Evolutionary conservation across 495 filamentous ascomycete genomes (phyloP).

Genomic region (Chaetomidium leptoderma): DNA sequence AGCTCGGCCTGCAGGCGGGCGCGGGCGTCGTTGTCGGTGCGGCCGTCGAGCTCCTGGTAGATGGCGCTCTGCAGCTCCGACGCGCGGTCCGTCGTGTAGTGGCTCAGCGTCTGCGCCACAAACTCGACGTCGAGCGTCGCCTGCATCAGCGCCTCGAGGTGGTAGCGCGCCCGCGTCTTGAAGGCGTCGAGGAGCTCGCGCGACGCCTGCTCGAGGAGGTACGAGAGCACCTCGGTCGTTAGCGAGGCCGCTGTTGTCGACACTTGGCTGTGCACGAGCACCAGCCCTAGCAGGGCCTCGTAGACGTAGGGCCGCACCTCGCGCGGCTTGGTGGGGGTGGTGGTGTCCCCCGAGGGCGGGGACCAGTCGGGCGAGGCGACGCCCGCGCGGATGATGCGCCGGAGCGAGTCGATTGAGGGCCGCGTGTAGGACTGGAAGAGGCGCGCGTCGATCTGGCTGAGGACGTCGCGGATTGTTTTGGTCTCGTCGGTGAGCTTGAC

Average conservation of each 20-base stretch:
- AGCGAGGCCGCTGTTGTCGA: conserved; percentile 71
- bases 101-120: conserved; percentile 82
- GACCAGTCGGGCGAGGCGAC: conserved; percentile 68
- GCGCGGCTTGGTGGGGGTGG: conserved; percentile 62
- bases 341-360: conserved; percentile 43
- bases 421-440: conserved; percentile 88
- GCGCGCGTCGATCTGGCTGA: conserved; percentile 79
- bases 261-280: conserved; percentile 88
- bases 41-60: conserved; percentile 79
- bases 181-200: conserved; percentile 67
- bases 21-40: conserved; percentile 81
- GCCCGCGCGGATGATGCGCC: conserved; percentile 62
- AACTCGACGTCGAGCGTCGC: conserved; percentile 97
- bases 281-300: conserved; percentile 71
- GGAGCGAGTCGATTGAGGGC: conserved; percentile 60
- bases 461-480: conserved; percentile 83
- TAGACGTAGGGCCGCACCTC: conserved; percentile 87
- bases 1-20: conserved; percentile 76
- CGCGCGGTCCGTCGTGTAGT: conserved; percentile 81
- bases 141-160: conserved; percentile 83
- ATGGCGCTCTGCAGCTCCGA: conserved; percentile 75
- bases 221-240: conserved; percentile 67
- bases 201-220: conserved; percentile 73
- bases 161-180: conserved; percentile 59
- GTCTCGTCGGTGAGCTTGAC: conserved; percentile 87